A percentile compares a stretch with the other conserved stretches of the same genome.
These are phyloP conservation scores for Bruguiera gymnorhiza DNA, from an alignment of 345 rosid species.

Conservation along the genomic window DNA sequence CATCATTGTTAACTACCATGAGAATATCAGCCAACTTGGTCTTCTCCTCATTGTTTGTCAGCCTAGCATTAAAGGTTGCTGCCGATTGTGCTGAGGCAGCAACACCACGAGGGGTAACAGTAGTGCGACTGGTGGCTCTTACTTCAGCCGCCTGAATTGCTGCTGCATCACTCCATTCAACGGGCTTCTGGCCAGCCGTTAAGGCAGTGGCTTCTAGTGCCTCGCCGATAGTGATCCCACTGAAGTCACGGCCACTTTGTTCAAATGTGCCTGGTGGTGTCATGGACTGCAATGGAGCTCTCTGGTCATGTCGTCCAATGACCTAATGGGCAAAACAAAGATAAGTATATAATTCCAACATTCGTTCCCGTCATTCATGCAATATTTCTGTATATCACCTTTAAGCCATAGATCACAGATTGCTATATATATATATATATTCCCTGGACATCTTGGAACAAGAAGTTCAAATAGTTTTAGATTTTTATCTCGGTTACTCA, in stretches of 20 bases:
- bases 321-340: slow-evolving; percentile 2
- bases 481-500: no score
- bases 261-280: neutral
- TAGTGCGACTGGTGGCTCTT: slow-evolving; percentile 70
- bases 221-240: slow-evolving; percentile 60
- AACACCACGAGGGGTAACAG: slow-evolving; percentile 58
- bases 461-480: no score
- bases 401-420: no score
- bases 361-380: neutral
- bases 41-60: slow-evolving; percentile 42
- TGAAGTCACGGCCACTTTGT: slow-evolving; percentile 10
- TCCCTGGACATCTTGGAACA: no score
- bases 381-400: no score
- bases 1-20: slow-evolving; percentile 31
- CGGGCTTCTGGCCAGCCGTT: slow-evolving; percentile 70
- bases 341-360: neutral
- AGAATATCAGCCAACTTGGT: slow-evolving; percentile 65
- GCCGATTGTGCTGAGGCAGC: slow-evolving; percentile 82
- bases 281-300: neutral
- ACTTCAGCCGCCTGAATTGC: slow-evolving; percentile 90
- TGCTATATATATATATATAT: no score
- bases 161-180: slow-evolving; percentile 85
- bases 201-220: slow-evolving; percentile 72
- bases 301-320: slow-evolving; percentile 21
- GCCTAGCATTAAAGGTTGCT: slow-evolving; percentile 60